Evolutionary conservation across 331 rosid species (phyloP).

Genomic region (Malus hybrid): DNA sequence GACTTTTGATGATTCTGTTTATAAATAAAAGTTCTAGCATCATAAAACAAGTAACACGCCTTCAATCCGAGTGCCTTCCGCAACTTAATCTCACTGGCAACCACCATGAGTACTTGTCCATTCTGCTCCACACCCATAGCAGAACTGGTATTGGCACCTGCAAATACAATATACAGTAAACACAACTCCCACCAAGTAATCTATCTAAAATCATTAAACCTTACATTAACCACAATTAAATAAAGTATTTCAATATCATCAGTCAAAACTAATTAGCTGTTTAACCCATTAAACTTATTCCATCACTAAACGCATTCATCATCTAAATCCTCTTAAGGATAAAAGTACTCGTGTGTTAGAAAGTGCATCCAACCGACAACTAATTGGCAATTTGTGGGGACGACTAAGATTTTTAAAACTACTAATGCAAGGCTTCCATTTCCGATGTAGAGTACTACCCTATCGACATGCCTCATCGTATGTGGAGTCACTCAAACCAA

Average conservation of each 20-base stretch:
- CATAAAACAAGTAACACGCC: background rate
- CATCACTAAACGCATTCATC: background rate
- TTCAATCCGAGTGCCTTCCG: background rate
- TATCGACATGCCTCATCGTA: background rate
- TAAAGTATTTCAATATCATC: background rate
- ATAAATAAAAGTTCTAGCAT: background rate
- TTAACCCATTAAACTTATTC: background rate
- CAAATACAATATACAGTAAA: background rate
- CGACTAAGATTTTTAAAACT: background rate
- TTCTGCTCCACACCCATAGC: slow-evolving; percentile 44
- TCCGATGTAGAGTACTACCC: background rate
- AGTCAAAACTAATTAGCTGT: background rate
- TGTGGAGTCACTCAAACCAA: background rate
- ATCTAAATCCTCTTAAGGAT: background rate
- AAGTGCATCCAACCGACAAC: too few relatives aligned
- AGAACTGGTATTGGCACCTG: slow-evolving; percentile 50
- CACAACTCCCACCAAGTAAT: background rate
- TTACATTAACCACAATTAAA: background rate
- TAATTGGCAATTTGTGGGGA: background rate
- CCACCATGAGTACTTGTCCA: slow-evolving; percentile 36
- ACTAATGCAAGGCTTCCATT: background rate
- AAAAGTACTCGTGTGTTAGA: too few relatives aligned
- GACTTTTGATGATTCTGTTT: background rate
- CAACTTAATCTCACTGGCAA: slow-evolving; percentile 11
- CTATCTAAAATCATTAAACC: background rate